A percentile compares a stretch with the other conserved stretches of the same genome.
phyloP scores from a whole-genome alignment of 257 asterid genomes.

The Cynanchum wilfordii region DNA sequence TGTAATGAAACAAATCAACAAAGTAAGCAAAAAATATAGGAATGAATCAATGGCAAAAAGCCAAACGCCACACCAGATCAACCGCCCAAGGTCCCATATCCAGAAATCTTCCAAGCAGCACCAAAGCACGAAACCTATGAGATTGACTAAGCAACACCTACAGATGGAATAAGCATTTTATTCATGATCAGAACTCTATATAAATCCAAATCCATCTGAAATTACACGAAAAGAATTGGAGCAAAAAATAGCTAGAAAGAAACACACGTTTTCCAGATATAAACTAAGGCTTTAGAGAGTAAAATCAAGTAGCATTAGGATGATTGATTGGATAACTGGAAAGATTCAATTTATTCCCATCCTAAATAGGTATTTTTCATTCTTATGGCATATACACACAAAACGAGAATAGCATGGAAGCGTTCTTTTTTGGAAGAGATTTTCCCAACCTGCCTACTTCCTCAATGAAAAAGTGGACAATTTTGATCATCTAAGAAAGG shows the following conservation, averaged over 20 bases:
- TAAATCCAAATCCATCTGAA: background rate
- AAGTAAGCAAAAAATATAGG: slow-evolving; percentile 3
- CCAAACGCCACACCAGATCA: slow-evolving; percentile 59
- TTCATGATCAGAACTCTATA: background rate
- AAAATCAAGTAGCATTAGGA: background rate
- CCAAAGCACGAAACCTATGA: slow-evolving; percentile 97
- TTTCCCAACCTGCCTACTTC: background rate
- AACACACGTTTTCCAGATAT: background rate
- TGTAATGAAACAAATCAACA: slow-evolving; percentile 4
- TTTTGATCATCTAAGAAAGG: background rate
- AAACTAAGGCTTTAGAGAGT: background rate
- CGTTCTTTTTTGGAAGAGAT: background rate
- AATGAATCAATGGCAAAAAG: background rate
- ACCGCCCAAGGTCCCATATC: slow-evolving; percentile 99
- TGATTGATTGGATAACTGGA: background rate
- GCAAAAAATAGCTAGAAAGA: slow-evolving; percentile 3
- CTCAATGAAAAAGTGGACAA: background rate
- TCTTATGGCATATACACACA: background rate
- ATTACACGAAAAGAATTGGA: slow-evolving; percentile 1
- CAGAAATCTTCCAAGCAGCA: slow-evolving; percentile 96
- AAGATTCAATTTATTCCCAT: background rate
- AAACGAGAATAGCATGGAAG: background rate
- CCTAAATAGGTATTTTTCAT: background rate
- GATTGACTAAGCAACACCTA: slow-evolving; percentile 98
- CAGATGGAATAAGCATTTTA: slow-evolving; percentile 9